phyloP scores from a whole-genome alignment of 129 eudicot genomes.

The Chrysanthemum lavandulifolium region DNA sequence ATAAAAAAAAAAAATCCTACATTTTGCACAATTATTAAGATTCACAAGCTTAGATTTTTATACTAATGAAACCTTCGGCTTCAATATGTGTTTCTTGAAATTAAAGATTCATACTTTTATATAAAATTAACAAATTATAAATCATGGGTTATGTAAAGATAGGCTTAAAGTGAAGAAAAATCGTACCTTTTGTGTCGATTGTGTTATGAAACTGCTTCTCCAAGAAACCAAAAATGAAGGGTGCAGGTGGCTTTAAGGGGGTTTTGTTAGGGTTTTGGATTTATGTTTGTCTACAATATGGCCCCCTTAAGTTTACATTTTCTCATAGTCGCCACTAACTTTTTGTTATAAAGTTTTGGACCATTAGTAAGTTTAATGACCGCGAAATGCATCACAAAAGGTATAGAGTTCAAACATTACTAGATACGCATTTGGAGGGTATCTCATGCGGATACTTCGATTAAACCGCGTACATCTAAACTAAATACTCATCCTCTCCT shows the following conservation, averaged over 20 bases:
- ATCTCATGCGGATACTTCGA: no score
- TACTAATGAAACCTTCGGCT: slow-evolving; percentile 29
- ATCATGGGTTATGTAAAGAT: background rate
- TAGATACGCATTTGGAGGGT: no score
- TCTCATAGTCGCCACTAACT: background rate
- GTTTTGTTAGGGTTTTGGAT: slow-evolving; percentile 22
- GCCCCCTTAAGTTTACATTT: slow-evolving; percentile 15
- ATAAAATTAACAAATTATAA: background rate
- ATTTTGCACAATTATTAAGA: no score
- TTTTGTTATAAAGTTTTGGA: background rate
- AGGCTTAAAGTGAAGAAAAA: slow-evolving; percentile 12
- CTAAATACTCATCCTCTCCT: no score
- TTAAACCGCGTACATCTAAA: no score
- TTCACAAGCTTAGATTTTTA: no score
- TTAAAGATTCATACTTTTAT: background rate
- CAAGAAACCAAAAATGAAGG: background rate
- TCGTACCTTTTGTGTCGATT: slow-evolving; percentile 16
- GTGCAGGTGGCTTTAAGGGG: slow-evolving; percentile 7
- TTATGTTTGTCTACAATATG: background rate
- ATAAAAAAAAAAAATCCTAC: no score
- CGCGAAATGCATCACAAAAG: no score
- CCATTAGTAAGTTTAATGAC: no score
- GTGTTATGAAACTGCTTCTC: background rate
- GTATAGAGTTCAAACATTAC: no score
- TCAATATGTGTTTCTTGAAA: slow-evolving; percentile 42